A percentile compares a stretch with the other conserved stretches of the same genome.
Evolutionary conservation across 345 rosid species (phyloP).

Genomic region (Acer campestre): DNA sequence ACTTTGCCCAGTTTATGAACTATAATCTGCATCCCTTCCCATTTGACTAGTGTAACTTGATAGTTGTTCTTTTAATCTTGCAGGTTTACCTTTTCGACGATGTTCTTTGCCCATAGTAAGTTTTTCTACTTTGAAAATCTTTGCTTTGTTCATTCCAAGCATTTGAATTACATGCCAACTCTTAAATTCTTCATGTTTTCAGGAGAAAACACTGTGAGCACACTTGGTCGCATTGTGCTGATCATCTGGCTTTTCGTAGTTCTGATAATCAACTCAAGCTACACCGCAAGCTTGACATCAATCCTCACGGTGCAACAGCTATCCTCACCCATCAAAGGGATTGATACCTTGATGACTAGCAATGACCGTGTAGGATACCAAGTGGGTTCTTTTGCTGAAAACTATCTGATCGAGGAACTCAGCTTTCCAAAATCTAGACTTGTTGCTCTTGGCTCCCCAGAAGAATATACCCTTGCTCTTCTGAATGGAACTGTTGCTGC

Average conservation of each 20-base stretch:
- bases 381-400: slow-evolving; percentile 79
- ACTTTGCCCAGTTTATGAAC: background rate
- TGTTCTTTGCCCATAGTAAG: slow-evolving; percentile 93
- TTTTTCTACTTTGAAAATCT: slow-evolving; percentile 17
- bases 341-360: slow-evolving; percentile 68
- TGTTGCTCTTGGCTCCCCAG: slow-evolving; percentile 74
- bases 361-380: slow-evolving; percentile 64
- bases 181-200: slow-evolving; percentile 32
- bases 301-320: slow-evolving; percentile 88
- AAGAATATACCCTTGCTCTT: slow-evolving; percentile 75
- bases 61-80: slow-evolving; percentile 14
- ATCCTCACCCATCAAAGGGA: slow-evolving; percentile 84
- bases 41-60: slow-evolving; percentile 10
- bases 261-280: slow-evolving; percentile 86
- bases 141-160: background rate
- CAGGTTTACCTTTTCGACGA: slow-evolving; percentile 95
- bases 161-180: slow-evolving; percentile 2
- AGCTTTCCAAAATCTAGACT: slow-evolving; percentile 74
- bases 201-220: slow-evolving; percentile 86
- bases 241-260: slow-evolving; percentile 91
- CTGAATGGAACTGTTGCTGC: slow-evolving; percentile 77
- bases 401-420: slow-evolving; percentile 75
- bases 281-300: slow-evolving; percentile 95
- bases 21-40: background rate
- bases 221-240: slow-evolving; percentile 80